These are phyloP conservation scores for Tetracladium setigerum DNA, from an alignment of 495 filamentous ascomycete genomes.

Conservation along the genomic window DNA sequence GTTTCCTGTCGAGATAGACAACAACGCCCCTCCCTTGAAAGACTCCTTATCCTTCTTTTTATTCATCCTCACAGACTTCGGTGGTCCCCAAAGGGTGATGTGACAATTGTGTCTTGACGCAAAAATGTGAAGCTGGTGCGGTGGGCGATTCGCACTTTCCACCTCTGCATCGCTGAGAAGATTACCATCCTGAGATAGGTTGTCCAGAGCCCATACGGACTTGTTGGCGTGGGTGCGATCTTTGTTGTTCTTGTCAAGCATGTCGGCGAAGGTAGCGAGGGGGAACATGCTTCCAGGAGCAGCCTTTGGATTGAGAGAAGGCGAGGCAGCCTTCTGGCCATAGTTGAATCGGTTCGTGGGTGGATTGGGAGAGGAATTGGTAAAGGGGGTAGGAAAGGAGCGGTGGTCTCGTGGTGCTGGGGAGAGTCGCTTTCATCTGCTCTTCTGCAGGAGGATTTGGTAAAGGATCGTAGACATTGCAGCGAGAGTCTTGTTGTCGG, in stretches of 20 bases:
- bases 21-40: slow-evolving; percentile 57
- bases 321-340: neutral
- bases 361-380: neutral
- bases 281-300: neutral
- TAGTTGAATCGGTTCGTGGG: too few relatives aligned
- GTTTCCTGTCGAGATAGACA: slow-evolving; percentile 73
- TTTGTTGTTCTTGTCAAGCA: neutral
- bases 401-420: slow-evolving; percentile 5
- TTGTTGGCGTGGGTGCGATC: neutral
- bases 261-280: neutral
- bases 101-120: slow-evolving; percentile 87
- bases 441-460: slow-evolving; percentile 23
- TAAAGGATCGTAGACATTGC: slow-evolving; percentile 36
- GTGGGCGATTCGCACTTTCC: slow-evolving; percentile 22
- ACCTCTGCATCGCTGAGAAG: neutral
- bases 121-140: slow-evolving; percentile 84
- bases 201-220: too few relatives aligned
- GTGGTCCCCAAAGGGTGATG: slow-evolving; percentile 73
- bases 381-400: neutral
- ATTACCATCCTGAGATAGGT: neutral
- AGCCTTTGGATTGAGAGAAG: slow-evolving; percentile 13
- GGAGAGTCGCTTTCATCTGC: slow-evolving; percentile 10
- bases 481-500: slow-evolving; percentile 16
- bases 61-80: slow-evolving; percentile 5
- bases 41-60: neutral